Conservation (phyloP, 495 filamentous ascomycete genomes). For the Neurospora sublineolata region DNA sequence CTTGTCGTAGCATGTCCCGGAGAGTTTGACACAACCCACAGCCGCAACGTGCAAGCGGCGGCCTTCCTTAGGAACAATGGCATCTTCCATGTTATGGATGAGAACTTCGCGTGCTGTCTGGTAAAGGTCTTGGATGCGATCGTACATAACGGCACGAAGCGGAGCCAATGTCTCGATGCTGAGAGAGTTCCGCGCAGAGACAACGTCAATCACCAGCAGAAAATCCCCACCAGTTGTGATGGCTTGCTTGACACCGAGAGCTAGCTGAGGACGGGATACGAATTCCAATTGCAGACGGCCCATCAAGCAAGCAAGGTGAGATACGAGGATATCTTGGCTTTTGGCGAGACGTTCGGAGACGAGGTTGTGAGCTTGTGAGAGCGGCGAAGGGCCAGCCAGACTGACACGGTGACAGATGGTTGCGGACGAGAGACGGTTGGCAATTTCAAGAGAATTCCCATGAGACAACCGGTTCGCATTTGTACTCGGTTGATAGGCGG, state of each 20-base stretch:
- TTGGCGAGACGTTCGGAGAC: constrained; percentile 54
- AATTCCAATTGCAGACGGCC: constrained; percentile 82
- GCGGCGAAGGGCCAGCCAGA: constrained; percentile 32
- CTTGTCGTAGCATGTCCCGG: constrained; percentile 81
- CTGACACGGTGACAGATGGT: constrained; percentile 44
- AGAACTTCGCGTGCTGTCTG: constrained; percentile 70
- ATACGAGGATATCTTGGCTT: constrained; percentile 78
- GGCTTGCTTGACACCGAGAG: constrained; percentile 57
- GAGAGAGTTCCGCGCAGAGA: constrained; percentile 64
- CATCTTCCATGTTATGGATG: constrained; percentile 50
- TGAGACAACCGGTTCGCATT: constrained; percentile 31
- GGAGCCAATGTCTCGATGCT: constrained; percentile 52
- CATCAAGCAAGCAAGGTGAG: constrained; percentile 81
- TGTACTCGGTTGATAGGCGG: constrained; percentile 23
- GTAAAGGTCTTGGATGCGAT: constrained; percentile 65
- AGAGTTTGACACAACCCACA: constrained; percentile 78
- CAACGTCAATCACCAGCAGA: constrained; percentile 67
- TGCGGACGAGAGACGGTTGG: constrained; percentile 31
- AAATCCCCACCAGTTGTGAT: constrained; percentile 69
- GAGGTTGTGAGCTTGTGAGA: constrained; percentile 35
- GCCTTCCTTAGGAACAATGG: constrained; percentile 73
- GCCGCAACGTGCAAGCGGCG: constrained; percentile 67
- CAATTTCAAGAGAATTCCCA: constrained; percentile 9
- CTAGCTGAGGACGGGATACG: constrained; percentile 72
- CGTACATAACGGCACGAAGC: constrained; percentile 68